A percentile compares a stretch with the other conserved stretches of the same genome.
Conservation (phyloP, 1,284 basidiomycete species). For the Leccinum olivaceoglutinosum region DNA sequence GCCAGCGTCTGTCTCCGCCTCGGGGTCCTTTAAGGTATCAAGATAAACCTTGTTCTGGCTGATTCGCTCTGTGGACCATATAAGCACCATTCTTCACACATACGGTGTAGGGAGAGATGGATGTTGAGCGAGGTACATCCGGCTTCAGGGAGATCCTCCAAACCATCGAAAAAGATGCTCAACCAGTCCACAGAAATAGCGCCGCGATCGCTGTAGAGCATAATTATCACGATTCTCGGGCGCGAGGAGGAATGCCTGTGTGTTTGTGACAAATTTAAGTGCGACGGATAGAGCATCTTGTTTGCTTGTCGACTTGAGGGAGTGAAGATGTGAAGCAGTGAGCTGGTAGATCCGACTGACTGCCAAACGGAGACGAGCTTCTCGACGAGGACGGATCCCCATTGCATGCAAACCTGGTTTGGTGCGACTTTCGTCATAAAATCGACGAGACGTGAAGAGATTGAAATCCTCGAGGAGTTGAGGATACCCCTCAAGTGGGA, state of each 20-base stretch:
- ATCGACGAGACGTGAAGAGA: constrained; percentile 72
- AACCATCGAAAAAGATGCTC: constrained; percentile 78
- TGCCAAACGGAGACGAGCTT: constrained; percentile 82
- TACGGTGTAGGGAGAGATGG: constrained; percentile 76
- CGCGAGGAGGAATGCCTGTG: constrained; percentile 71
- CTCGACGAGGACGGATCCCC: constrained; percentile 58
- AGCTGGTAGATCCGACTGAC: constrained; percentile 89
- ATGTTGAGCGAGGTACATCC: constrained; percentile 74
- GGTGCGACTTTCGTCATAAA: constrained; percentile 70
- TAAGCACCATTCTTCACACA: constrained; percentile 94
- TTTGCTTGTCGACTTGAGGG: constrained; percentile 65
- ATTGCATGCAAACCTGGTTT: constrained; percentile 58
- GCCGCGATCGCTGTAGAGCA: constrained; percentile 76
- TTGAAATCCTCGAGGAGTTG: constrained; percentile 83
- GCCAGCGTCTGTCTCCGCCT: constrained; percentile 46
- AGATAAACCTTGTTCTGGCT: constrained; percentile 67
- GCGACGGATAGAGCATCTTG: constrained; percentile 75
- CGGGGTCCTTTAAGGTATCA: constrained; percentile 53
- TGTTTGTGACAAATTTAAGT: constrained; percentile 83
- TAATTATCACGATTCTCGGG: constrained; percentile 73
- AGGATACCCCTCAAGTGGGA: constrained; percentile 73
- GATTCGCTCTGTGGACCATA: constrained; percentile 73
- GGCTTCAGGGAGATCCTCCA: constrained; percentile 67
- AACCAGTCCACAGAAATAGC: constrained; percentile 87
- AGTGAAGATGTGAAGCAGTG: constrained; percentile 74